Evolutionary conservation across 352 stramenopile genomes (phyloP), one percentile per base, ranked within the genome.

Genomic region (Globisporangium paddicum): DNA sequence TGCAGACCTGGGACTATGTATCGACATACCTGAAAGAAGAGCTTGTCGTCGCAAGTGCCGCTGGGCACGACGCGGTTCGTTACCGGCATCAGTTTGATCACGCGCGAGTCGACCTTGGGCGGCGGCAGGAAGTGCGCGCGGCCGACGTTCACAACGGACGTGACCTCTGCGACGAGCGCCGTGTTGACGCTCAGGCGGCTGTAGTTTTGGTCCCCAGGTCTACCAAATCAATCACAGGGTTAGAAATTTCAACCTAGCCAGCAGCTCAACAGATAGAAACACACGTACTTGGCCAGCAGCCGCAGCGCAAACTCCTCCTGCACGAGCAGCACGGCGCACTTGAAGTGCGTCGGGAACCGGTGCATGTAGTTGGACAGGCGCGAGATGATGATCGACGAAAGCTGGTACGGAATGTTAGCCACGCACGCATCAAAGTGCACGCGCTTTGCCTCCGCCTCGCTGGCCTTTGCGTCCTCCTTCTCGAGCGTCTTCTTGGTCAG

Each of bases 341-440:
- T 69, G 53, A 90, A 77, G 13, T 55, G 72, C 25, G 68, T 67
- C 0, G 79, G 71, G 52, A 82, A 87, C 21, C 62, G 61, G 55
- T 82, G 73, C 72, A 90, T 86, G 66, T 90, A 87, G 61, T 57
- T 89, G n/a, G 71, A 79, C 8, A 96, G 69, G 23, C 83, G 67
- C 25, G 76, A 87, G 42, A 96, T 71, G 51, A 96, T 79, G 21
- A 91, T 67, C 1, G 86, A 96, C 56, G 84, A 93, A 40, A 96
- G 73, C 40, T 96, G 80, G 66, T 96, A 96, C 61, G 86, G 86
- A 38, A 96, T 90, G 58, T 96, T 96, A 48, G 86, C 86, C 5
- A 94, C 84, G 21, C 81, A 91, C 34, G 80, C 80, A 58, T 94
- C 79, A 32, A 92, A 80, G 16, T 53, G 58, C 49, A 62, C 28